Evolutionary conservation across 345 rosid species (phyloP), one percentile per base, ranked within the genome.

Genomic region (Cardiospermum halicacabum): DNA sequence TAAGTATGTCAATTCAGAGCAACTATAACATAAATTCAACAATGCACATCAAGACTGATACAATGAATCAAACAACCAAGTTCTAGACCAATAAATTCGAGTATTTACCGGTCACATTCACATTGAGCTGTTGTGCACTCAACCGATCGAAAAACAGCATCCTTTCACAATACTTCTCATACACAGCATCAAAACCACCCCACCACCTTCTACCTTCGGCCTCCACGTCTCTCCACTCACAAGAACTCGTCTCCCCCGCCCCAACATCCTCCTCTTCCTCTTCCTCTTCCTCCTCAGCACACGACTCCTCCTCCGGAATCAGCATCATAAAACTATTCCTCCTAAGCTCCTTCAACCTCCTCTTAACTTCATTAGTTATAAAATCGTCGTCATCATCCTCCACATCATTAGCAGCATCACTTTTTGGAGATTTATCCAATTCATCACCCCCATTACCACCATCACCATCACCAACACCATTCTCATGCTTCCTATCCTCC

Each of bases 371-470:
- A 69, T 89, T 89, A 9, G 93, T 81, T 58, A 94, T 87, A 71
- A 94, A 94, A 77, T 94, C 99, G 22, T 91, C 99, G 50, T 94
- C 99, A 28, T 91, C 99, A 34, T 85, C 97, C 62, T 85, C 90
- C 18, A 66, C 72, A 57, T 80, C 92, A 45, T 48, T 36, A 26
- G 76, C 75, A 37, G 72, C n/a, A 3, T 62, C 78, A 13, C 68
- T 66, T 61, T 75, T 67, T 24, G 68, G 66, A 27, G 80, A 68
- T 71, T 82, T 72, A 42, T 64, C 74, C 67, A 69, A 59, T 68
- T 58, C 78, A 55, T 68, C 74, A 21, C 61, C 74, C 45, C 62
- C 71, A 22, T 30, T 72, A 24, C 63, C 78, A 72, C 39, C 39
- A 24, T 58, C 74, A 43, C 62, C 71, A 24, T 58, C 74, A 43